phyloP scores from a whole-genome alignment of 495 filamentous ascomycete species.

The Lineolata rhizophorae region DNA sequence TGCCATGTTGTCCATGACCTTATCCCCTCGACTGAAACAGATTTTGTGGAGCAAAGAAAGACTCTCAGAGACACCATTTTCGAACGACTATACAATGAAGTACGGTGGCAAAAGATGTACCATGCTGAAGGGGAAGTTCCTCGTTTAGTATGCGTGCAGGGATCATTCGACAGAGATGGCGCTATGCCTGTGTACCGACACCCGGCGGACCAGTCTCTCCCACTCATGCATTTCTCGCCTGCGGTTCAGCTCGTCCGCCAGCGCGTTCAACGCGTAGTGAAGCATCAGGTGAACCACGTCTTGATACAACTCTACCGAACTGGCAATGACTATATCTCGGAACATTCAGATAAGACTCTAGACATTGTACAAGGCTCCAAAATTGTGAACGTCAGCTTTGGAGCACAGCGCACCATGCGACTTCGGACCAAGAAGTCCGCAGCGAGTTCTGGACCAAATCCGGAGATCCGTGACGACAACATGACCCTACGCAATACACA shows the following conservation, averaged over 20 bases:
- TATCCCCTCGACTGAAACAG: slow-evolving; percentile 22
- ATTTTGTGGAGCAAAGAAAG: slow-evolving; percentile 4
- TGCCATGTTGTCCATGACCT: slow-evolving; percentile 53
- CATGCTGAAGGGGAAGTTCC: slow-evolving; percentile 85
- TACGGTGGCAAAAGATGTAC: slow-evolving; percentile 80
- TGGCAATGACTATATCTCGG: slow-evolving; percentile 85
- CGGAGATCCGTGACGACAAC: slow-evolving; percentile 7
- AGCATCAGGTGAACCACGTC: slow-evolving; percentile 77
- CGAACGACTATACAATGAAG: slow-evolving; percentile 47
- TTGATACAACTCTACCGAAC: slow-evolving; percentile 83
- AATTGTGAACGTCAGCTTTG: slow-evolving; percentile 84
- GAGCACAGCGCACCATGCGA: slow-evolving; percentile 77
- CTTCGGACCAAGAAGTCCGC: slow-evolving; percentile 56
- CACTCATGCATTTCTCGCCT: slow-evolving; percentile 49
- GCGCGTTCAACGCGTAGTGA: slow-evolving; percentile 41
- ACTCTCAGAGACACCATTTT: slow-evolving; percentile 31
- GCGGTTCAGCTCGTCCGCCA: slow-evolving; percentile 45
- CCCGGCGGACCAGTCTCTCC: slow-evolving; percentile 75
- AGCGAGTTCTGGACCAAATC: too few species aligned
- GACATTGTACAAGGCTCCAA: slow-evolving; percentile 63
- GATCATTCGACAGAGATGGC: slow-evolving; percentile 36
- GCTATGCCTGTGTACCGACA: slow-evolving; percentile 83
- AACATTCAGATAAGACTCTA: slow-evolving; percentile 91
- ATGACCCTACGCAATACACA: slow-evolving; percentile 26
- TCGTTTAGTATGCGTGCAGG: slow-evolving; percentile 74